Evolutionary conservation across 2,329 filamentous ascomycete genomes (phyloP), one percentile per base, ranked within the genome.

Genomic region (Sporothrix humicola): DNA sequence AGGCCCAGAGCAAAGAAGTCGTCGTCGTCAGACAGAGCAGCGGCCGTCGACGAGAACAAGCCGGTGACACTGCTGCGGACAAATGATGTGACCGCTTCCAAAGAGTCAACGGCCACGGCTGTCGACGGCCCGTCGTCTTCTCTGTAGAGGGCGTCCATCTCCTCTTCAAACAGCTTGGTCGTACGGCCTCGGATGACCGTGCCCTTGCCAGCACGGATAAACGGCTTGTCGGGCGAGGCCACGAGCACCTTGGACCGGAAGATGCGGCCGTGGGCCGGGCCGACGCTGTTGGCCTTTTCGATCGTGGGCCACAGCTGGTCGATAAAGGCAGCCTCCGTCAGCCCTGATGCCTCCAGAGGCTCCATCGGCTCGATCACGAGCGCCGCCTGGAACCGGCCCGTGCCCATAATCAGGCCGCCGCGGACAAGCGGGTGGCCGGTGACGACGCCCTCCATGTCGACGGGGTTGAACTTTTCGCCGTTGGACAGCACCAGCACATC

Each of bases 381-480:
- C 0, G 82, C 83, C 0, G 86, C 80, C 75, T 87, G 84, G 76
- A 88, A 85, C 2, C 77, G 79, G 61, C 82, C 81, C 15, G 81
- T 77, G 2, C 87, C 87, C 0, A 86, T 83, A 0, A 87, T 83
- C 1, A 87, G 15, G 0, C 82, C 84, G 1, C 82, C 82, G 15
- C 80, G 82, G 44, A 87, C 76, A 1, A 79, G 75, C 0, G 83
- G 81, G 61, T 86, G 84, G 12, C 78, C 79, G 7, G 77, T 75
- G 2, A 87, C 77, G 12, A 80, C 81, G 0, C 78, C 76, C 74
- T 87, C 85, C 52, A 87, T 84, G 1, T 79, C 81, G 3, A 84
- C 79, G 0, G 85, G 84, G 74, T 87, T 87, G 10, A 87, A 76
- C 77, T 87, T 87, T 78, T 87, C 84, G 31, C 85, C 85, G 65